Conservation (phyloP, 257 asterid species). For the Fraxinus quadrangulata region DNA sequence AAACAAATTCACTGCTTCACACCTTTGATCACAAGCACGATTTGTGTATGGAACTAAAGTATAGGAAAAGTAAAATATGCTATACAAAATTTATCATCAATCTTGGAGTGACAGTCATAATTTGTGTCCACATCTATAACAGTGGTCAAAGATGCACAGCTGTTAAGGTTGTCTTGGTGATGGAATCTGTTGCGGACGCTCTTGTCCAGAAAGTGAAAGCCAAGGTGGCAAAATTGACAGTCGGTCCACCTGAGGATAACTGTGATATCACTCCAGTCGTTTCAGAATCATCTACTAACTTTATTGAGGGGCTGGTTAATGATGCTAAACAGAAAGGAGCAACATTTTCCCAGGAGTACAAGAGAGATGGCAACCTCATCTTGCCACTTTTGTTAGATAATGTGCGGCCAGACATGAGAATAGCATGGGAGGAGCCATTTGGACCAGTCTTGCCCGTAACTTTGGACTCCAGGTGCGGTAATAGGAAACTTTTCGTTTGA, state of each 20-base stretch:
- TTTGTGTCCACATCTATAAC: slow-evolving; percentile 13
- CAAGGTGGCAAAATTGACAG: slow-evolving; percentile 68
- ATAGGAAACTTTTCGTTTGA: not conserved
- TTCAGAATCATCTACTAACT: slow-evolving; percentile 93
- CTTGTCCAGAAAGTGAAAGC: slow-evolving; percentile 85
- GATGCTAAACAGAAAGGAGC: slow-evolving; percentile 89
- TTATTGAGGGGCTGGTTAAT: slow-evolving; percentile 77
- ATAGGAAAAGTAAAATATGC: too few relatives aligned
- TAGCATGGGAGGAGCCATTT: slow-evolving; percentile 98
- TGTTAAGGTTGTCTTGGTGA: slow-evolving; percentile 83
- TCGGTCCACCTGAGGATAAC: slow-evolving; percentile 74
- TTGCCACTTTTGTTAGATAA: slow-evolving; percentile 92
- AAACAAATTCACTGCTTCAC: too few relatives aligned
- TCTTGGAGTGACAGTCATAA: too few relatives aligned
- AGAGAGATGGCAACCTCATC: slow-evolving; percentile 92
- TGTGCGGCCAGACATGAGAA: slow-evolving; percentile 88
- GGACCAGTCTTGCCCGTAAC: slow-evolving; percentile 91
- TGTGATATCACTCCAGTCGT: slow-evolving; percentile 89
- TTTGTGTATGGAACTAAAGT: too few relatives aligned
- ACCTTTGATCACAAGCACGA: too few relatives aligned
- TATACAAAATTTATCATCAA: too few relatives aligned
- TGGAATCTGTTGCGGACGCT: slow-evolving; percentile 78
- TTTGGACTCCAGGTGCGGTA: slow-evolving; percentile 86
- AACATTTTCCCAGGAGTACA: slow-evolving; percentile 86
- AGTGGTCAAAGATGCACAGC: slow-evolving; percentile 97